Evolutionary conservation across 192 early-diverging fungal genomes (phyloP).

Genomic region (Phlyctochytrium arcticum): DNA sequence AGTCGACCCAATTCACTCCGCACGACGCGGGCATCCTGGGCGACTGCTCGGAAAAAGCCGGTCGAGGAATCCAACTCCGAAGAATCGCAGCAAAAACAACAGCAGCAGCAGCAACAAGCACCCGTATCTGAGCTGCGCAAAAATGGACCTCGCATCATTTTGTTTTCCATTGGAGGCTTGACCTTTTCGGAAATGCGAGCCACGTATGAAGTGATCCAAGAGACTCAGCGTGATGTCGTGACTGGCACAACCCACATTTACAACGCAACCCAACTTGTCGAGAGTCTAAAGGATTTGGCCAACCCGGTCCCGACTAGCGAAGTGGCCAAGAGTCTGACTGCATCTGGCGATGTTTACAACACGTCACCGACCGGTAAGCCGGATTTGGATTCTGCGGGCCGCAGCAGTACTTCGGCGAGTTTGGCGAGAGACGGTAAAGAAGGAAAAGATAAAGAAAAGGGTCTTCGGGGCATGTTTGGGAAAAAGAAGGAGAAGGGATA

Average conservation of each 20-base stretch:
- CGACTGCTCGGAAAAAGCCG: constrained; percentile 17
- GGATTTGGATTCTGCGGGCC: not conserved
- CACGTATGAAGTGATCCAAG: constrained; percentile 62
- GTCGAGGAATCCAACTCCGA: not conserved
- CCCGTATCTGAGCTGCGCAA: constrained; percentile 34
- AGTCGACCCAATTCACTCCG: constrained; percentile 43
- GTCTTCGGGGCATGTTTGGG: constrained; percentile 12
- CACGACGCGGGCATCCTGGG: constrained; percentile 50
- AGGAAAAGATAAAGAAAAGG: constrained; percentile 3
- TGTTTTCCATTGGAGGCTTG: constrained; percentile 79
- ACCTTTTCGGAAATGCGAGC: constrained; percentile 74
- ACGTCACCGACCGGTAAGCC: not conserved
- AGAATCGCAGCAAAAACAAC: not conserved
- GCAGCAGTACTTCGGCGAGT: not conserved
- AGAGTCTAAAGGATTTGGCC: constrained; percentile 54
- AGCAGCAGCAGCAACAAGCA: not conserved
- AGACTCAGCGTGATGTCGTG: constrained; percentile 63
- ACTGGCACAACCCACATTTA: constrained; percentile 75
- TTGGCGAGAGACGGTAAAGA: not conserved
- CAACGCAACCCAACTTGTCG: constrained; percentile 64
- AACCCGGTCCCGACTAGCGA: not conserved
- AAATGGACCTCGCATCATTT: constrained; percentile 58
- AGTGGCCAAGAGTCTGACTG: not conserved
- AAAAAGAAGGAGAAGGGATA: constrained; percentile 14
- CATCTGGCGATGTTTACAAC: not conserved